Base-by-base conservation (phyloP, 1,139 yeast genomes). In the Zygoascus sp. region DNA sequence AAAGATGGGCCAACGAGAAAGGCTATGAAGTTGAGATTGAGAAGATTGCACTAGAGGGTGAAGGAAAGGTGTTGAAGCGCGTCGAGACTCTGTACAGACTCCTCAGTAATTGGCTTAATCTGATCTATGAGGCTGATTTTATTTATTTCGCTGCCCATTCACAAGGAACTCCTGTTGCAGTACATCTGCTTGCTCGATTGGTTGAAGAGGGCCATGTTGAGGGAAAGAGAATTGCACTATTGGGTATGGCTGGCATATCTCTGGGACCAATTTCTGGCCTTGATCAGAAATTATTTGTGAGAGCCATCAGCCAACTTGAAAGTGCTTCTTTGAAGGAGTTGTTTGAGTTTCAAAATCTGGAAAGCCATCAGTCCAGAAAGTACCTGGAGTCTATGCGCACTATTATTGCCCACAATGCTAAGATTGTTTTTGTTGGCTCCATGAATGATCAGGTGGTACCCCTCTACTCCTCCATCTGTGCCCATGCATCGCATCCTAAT, bases 191-290 rank as follows among this genome's bases (percentile, higher is more conserved):
- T 28, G 86, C 96, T 0, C 75, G 77, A 54, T 70, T 92, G 40
- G 76, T 92, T 7, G 81, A 78, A 52, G 74, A 79, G 54, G 95
- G 92, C 0, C 73, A 85, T 21, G 75, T 88, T 16, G 72, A 70
- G 7, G 63, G 66, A 15, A 55, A 66, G 21, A 63, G 58, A 50
- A 74, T 89, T 17, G 89, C 94, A 0, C 70, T 92, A 20, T 68
- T 92, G 44, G 94, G 92, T 1, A 92, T 92, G 97, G 97, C 97
- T 0, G 97, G 97, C 1, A 79, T 89, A 22, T 88, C 89, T 56
- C 80, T 87, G 59, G 98, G 98, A 0, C 98, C 97, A 1, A 86
- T 87, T 60, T 86, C 81, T 56, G 97, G 97, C 0, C 79, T 80
- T 53, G 97, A 92, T 62, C 89, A 87, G 62, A 81, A 82, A 6